These are phyloP conservation scores for Taphrina betulina DNA, from an alignment of 1,139 yeast genomes.

Conservation along the genomic window DNA sequence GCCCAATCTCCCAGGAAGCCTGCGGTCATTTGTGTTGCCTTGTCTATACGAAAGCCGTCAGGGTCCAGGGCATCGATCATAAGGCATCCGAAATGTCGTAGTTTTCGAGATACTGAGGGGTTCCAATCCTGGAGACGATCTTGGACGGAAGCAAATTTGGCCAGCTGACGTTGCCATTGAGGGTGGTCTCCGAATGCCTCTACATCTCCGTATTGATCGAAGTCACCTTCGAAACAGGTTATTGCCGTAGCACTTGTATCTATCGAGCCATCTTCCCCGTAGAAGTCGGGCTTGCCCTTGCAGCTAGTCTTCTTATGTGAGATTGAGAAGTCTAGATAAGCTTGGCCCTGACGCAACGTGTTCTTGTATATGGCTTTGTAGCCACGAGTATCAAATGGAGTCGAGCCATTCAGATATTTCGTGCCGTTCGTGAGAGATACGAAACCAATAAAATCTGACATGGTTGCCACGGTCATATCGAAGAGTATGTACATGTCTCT, in stretches of 20 bases:
- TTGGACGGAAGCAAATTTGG: constrained; percentile 34
- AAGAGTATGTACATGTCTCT: constrained; percentile 30
- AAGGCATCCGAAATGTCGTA: constrained; percentile 27
- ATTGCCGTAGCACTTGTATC: constrained; percentile 8
- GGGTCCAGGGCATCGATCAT: constrained; percentile 29
- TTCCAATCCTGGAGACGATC: constrained; percentile 34
- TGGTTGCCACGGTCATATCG: constrained; percentile 32
- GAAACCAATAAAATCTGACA: constrained; percentile 19
- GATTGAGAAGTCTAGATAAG: constrained; percentile 27
- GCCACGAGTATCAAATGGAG: constrained; percentile 25
- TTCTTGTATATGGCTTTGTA: constrained; percentile 19
- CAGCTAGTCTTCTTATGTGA: constrained; percentile 20
- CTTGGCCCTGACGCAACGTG: constrained; percentile 1
- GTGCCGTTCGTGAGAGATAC: background rate
- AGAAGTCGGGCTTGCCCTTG: constrained; percentile 20
- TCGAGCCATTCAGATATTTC: constrained; percentile 19
- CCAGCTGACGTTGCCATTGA: constrained; percentile 34
- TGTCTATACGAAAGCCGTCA: constrained; percentile 33
- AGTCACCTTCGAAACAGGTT: constrained; percentile 31
- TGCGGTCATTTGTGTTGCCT: constrained; percentile 35
- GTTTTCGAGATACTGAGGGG: constrained; percentile 26
- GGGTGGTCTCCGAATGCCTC: constrained; percentile 35
- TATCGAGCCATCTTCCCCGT: constrained; percentile 21
- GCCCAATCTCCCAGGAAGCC: constrained; percentile 33
- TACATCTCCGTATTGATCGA: constrained; percentile 33